phyloP scores from a whole-genome alignment of 495 filamentous ascomycete genomes.

The Annulohypoxylon moriforme region DNA sequence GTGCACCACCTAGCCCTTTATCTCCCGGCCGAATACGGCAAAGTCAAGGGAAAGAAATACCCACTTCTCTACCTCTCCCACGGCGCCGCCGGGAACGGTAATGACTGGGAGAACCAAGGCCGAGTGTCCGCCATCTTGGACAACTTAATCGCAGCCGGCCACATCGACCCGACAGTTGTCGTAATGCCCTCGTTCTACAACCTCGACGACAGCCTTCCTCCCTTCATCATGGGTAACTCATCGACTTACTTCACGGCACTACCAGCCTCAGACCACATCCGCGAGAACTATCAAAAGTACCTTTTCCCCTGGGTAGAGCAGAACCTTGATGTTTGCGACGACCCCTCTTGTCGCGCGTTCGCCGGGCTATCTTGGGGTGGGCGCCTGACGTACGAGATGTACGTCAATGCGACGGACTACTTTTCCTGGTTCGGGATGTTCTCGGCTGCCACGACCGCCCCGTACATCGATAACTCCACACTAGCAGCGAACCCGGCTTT shows the following conservation, averaged over 20 bases:
- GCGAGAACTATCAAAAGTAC: slow-evolving; percentile 48
- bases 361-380: slow-evolving; percentile 49
- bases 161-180: slow-evolving; percentile 50
- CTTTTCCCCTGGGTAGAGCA: slow-evolving; percentile 48
- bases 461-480: slow-evolving; percentile 37
- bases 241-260: slow-evolving; percentile 27
- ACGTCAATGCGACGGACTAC: slow-evolving; percentile 48
- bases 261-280: slow-evolving; percentile 33
- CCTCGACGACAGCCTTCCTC: slow-evolving; percentile 38
- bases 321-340: slow-evolving; percentile 38
- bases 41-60: slow-evolving; percentile 38
- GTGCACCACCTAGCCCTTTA: slow-evolving; percentile 49
- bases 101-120: slow-evolving; percentile 51
- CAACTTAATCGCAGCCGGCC: slow-evolving; percentile 49
- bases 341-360: slow-evolving; percentile 47
- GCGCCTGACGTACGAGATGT: slow-evolving; percentile 51
- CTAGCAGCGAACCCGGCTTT: slow-evolving; percentile 41
- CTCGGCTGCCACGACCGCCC: slow-evolving; percentile 42
- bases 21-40: slow-evolving; percentile 49
- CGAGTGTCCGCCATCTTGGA: slow-evolving; percentile 50
- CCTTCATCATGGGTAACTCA: slow-evolving; percentile 47
- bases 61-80: slow-evolving; percentile 52
- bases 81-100: slow-evolving; percentile 39
- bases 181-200: slow-evolving; percentile 52
- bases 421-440: slow-evolving; percentile 51